Evolutionary conservation across 2,329 filamentous ascomycete species (phyloP), one percentile per base, ranked within the genome.

Genomic region (Pezicula neosporulosa): DNA sequence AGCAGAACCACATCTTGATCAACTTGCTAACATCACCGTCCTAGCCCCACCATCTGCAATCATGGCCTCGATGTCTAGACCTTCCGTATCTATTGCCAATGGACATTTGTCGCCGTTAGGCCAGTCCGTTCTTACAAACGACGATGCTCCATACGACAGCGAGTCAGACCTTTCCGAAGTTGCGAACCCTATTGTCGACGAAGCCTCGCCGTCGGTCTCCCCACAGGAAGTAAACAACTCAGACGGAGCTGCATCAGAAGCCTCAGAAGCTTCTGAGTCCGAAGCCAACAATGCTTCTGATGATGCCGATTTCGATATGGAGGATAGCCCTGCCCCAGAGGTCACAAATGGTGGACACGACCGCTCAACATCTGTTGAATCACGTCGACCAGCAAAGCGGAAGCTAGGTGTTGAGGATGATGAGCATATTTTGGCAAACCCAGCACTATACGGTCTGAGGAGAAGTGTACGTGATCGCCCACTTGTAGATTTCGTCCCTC

Each of bases 401-500:
- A 87, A 89, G 72, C 71, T 77, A 59, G 69, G 77, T 66, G 67
- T 81, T 36, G 84, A 86, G 47, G 89, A 94, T 62, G 87, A 94
- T 53, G 86, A 91, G 44, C 92, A 85, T 66, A 96, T 97, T 62
- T 81, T 86, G 63, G 88, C 90, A 65, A 96, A 99, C 64, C 94
- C 94, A 42, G 91, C 96, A 72, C 77, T 99, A 8, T 99, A 97
- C 74, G 94, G 94, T 44, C 78, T 99, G 60, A 85, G 94, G 62
- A 83, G 94, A 74, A 99, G 94, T 75, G 92, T 94, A 85, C 56
- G 87, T 72, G 47, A 47, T 49, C 33, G 33, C 24, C 36, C 13
- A 67, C 70, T 74, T 64, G 73, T 63, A 57, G 44, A 48, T 48
- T 52, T 18, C 28, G 47, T 41, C 37, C 47, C 55, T 50, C 10